These are phyloP conservation scores for Diaporthe sp. DNA, from an alignment of 2,329 filamentous ascomycete genomes.

Conservation along the genomic window DNA sequence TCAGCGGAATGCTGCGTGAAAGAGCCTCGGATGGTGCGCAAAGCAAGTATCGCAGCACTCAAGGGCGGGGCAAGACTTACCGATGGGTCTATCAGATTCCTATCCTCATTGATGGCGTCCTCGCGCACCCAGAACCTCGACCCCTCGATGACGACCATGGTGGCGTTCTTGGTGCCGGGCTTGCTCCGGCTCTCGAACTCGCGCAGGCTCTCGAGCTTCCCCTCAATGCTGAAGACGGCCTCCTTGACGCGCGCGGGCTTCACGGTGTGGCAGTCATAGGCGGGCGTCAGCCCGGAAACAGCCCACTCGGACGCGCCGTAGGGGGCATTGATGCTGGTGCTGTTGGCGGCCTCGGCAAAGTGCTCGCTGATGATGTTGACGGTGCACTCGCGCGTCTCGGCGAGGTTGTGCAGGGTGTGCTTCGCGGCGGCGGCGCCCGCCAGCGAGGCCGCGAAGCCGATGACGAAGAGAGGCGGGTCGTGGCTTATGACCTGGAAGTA, in stretches of 20 bases:
- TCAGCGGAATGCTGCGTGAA: neutral
- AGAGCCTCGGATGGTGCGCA: constrained; percentile 30
- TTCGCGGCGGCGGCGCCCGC: constrained; percentile 73
- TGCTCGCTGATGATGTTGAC: constrained; percentile 91
- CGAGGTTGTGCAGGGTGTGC: constrained; percentile 80
- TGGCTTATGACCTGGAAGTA: constrained; percentile 86
- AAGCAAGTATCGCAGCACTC: no score
- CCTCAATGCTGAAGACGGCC: constrained; percentile 86
- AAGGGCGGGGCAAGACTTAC: constrained; percentile 65
- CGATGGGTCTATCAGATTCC: constrained; percentile 78
- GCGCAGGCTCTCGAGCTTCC: constrained; percentile 77
- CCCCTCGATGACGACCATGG: constrained; percentile 84
- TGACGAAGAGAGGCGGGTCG: constrained; percentile 84
- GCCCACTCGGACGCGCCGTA: constrained; percentile 84
- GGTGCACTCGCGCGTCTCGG: constrained; percentile 78
- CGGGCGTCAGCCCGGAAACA: constrained; percentile 80
- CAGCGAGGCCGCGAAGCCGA: constrained; percentile 59
- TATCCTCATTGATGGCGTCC: constrained; percentile 86
- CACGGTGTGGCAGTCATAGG: constrained; percentile 73
- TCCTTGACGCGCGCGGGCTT: constrained; percentile 81
- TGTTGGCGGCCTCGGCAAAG: constrained; percentile 89
- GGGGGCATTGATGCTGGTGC: constrained; percentile 82
- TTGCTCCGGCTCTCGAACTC: constrained; percentile 82
- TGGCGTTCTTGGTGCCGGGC: constrained; percentile 81
- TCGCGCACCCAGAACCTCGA: constrained; percentile 90